Base-by-base conservation (phyloP, 495 filamentous ascomycete genomes). In the Penicillium atrosanguineum region DNA sequence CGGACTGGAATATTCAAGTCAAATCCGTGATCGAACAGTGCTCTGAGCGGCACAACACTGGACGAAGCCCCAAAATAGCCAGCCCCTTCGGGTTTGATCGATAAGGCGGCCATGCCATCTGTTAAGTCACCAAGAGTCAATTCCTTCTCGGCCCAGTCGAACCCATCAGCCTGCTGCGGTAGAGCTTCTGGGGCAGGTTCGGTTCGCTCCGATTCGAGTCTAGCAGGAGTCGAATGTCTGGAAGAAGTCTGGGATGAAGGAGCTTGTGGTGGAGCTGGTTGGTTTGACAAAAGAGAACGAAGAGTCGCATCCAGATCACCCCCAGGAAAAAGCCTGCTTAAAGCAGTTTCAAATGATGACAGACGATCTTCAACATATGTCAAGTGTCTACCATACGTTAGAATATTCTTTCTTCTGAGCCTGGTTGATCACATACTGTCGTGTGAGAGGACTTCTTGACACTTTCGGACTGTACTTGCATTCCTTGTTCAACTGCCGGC, bases 61-160 rank as follows among this genome's bases (percentile, higher is more conserved):
- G 73, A 78, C 20, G 75, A 74, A 29, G 72, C 72, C 16, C 74
- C 72, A 48, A 81, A 75, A 57, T 81, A 81, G 16, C 78, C 78
- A 25, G 72, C 65, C 48, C 76, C 78, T 57, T 78, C 75, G 4
- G 75, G 72, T 31, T 74, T 74, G 20, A 77, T 75, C 1, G 78
- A 75, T 40, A 81, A 57, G n/a, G 73, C 71, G 25, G 77, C 78
- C 78, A 81, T 81, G 43, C 78, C 78, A 59, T 81, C 78, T 2
- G 72, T 72, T 36, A 79, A 48, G 54, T 77, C 72, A 21, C 73
- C 70, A 16, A 75, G 64, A 0, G 69, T 71, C 21, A 75, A 70
- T 46, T 73, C 68, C 39, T 73, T 75, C 47, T 80, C 77, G 2
- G 74, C 70, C 77, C 77, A 80, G 52, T 80, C 77, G 63, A 80